A percentile compares a stretch with the other conserved stretches of the same genome.
Evolutionary conservation across 2,329 filamentous ascomycete genomes (phyloP).

Genomic region (Alternaria alternata): DNA sequence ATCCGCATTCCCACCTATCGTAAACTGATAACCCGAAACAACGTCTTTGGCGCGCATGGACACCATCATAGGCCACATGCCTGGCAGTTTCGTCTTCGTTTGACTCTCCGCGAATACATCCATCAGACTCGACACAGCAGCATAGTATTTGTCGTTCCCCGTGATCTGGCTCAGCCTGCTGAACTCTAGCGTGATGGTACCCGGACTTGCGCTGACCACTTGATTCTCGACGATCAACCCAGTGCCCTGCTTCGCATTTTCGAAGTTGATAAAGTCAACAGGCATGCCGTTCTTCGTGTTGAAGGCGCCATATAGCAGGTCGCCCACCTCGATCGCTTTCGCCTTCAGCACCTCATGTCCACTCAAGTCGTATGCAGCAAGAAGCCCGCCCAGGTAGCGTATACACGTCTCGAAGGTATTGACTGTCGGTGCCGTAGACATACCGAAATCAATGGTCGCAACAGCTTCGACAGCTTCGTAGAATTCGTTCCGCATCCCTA

Average conservation of each 20-base stretch:
- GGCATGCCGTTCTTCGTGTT: constrained; percentile 57
- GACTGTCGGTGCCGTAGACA: constrained; percentile 49
- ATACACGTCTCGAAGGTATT: constrained; percentile 63
- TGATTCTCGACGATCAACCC: constrained; percentile 49
- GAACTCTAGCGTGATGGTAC: constrained; percentile 54
- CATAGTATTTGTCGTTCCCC: constrained; percentile 48
- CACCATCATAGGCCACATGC: constrained; percentile 52
- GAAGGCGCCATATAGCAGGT: constrained; percentile 58
- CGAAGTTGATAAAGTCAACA: constrained; percentile 53
- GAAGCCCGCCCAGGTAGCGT: constrained; percentile 49
- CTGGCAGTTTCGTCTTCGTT: constrained; percentile 44
- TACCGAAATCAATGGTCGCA: constrained; percentile 55
- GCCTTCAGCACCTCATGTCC: constrained; percentile 43
- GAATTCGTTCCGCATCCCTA: constrained; percentile 59
- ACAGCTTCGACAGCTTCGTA: constrained; percentile 56
- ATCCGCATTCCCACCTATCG: constrained; percentile 49
- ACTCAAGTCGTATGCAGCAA: constrained; percentile 50
- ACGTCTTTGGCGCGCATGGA: constrained; percentile 42
- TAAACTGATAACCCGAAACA: constrained; percentile 42
- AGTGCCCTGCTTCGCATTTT: constrained; percentile 41
- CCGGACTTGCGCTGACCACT: constrained; percentile 58
- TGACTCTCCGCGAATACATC: constrained; percentile 42
- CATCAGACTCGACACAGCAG: constrained; percentile 46
- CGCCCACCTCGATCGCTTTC: constrained; percentile 49
- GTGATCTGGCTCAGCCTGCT: constrained; percentile 50